phyloP scores from a whole-genome alignment of 2,329 filamentous ascomycete genomes.

The Hymenoscyphus fructigenus region DNA sequence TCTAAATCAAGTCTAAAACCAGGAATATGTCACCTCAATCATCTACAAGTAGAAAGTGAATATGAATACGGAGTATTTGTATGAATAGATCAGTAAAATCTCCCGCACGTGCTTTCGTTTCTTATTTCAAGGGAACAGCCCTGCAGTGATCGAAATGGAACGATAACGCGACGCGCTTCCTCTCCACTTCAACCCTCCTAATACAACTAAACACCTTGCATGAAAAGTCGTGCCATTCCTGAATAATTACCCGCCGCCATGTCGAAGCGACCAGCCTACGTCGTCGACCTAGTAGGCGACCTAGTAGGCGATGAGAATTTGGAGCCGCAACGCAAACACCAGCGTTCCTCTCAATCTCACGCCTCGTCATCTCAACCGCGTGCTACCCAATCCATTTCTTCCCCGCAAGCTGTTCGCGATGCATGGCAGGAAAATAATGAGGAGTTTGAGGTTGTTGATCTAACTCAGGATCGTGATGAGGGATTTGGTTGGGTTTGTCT shows the following conservation, averaged over 20 bases:
- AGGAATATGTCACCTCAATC: neutral
- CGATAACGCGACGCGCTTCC: neutral
- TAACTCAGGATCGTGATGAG: slow-evolving; percentile 35
- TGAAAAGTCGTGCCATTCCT: neutral
- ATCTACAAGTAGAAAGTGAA: neutral
- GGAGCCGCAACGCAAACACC: slow-evolving; percentile 30
- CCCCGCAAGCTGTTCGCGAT: slow-evolving; percentile 14
- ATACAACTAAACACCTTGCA: neutral
- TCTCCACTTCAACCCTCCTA: neutral
- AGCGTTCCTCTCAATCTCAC: slow-evolving; percentile 17
- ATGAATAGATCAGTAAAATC: neutral
- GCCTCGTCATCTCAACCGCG: slow-evolving; percentile 25
- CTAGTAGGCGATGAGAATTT: slow-evolving; percentile 32
- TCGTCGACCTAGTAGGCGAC: slow-evolving; percentile 44
- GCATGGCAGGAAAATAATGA: slow-evolving; percentile 24
- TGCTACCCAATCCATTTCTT: slow-evolving; percentile 19
- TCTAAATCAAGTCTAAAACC: neutral
- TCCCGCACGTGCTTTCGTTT: neutral
- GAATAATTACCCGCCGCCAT: neutral
- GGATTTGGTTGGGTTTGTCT: slow-evolving; percentile 32
- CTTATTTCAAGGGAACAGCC: neutral
- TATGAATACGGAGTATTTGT: neutral
- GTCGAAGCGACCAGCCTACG: slow-evolving; percentile 40
- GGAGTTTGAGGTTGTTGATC: slow-evolving; percentile 33
- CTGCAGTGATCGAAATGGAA: neutral